Evolutionary conservation across 1,284 basidiomycete species (phyloP).

Genomic region (Earliella scabrosa): DNA sequence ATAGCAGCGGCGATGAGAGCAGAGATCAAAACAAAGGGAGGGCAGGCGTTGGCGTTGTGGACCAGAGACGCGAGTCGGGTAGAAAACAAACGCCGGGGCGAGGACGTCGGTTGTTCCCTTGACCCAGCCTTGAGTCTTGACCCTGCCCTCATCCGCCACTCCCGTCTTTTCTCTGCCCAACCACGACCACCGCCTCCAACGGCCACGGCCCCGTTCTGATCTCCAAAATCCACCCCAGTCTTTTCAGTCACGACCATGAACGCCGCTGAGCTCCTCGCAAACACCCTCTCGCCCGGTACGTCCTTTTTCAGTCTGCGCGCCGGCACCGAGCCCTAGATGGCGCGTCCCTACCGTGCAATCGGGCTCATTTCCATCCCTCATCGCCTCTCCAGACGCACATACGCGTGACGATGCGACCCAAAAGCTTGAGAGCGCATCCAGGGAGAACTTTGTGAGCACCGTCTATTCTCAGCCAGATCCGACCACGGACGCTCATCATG

Average conservation of each 20-base stretch:
- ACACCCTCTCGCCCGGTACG: slow-evolving; percentile 88
- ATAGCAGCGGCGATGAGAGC: background rate
- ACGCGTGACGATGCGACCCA: slow-evolving; percentile 89
- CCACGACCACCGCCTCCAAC: slow-evolving; percentile 23
- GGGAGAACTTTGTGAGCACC: slow-evolving; percentile 81
- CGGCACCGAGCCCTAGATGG: slow-evolving; percentile 17
- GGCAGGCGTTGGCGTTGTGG: background rate
- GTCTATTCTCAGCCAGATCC: slow-evolving; percentile 22
- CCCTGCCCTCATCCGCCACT: slow-evolving; percentile 22
- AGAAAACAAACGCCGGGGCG: slow-evolving; percentile 16
- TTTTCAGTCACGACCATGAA: slow-evolving; percentile 66
- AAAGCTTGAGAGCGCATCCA: slow-evolving; percentile 84
- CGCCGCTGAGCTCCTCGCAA: slow-evolving; percentile 86
- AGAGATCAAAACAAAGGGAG: slow-evolving; percentile 5
- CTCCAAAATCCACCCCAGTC: slow-evolving; percentile 9
- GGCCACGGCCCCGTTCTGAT: slow-evolving; percentile 18
- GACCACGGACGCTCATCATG: slow-evolving; percentile 24
- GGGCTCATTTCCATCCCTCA: slow-evolving; percentile 7
- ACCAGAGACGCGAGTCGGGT: slow-evolving; percentile 7
- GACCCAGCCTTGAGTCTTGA: no score
- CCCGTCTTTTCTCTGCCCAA: slow-evolving; percentile 11
- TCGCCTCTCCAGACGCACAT: slow-evolving; percentile 62
- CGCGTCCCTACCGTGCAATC: slow-evolving; percentile 16
- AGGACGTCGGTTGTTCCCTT: slow-evolving; percentile 17
- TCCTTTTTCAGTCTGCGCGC: slow-evolving; percentile 24